Evolutionary conservation across 352 stramenopile genomes (phyloP), one percentile per base, ranked within the genome.

Genomic region (Globisporangium splendens): DNA sequence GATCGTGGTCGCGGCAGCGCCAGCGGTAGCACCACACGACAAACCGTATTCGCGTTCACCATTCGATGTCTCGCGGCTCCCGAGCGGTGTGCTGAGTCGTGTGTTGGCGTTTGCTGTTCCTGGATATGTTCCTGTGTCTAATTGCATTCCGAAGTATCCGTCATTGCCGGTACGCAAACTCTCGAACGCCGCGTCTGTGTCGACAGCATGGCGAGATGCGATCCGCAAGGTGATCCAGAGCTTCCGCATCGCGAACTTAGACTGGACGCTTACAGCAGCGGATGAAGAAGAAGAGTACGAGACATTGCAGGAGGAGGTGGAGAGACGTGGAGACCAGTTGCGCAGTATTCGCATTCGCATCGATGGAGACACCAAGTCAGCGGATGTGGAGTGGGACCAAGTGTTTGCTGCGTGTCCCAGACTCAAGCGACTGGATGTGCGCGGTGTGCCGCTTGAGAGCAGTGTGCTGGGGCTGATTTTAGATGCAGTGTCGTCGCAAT

Each of bases 351-450:
- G 57, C 2, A 18, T 63, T 8, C 38, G 41, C 14, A 21, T 58
- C 10, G 15, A 58, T 20, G 49, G 38, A 10, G n/a, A 18, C 1
- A 7, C 56, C 11, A 54, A 49, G 13, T 13, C 49, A 28, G 51
- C 44, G 14, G 49, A 63, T 33, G n/a, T 63, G 11, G 31, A 64
- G 43, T 74, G 66, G 66, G 46, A 44, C 2, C 48, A 8, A 18
- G 18, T 74, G 0, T 57, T 74, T 31, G 15, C 7, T 1, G 31
- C 15, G 1, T 58, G 49, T 18, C 58, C 58, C 6, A 42, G 50
- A 22, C 55, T 74, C 2, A 20, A 65, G 41, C 66, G 66, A 0
- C 53, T 74, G 1, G 66, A 74, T 50, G 39, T 74, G 18, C 56
- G 33, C 14, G 44, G 46, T 11, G 42, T 71, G 10, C 66, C 66